Conservation (phyloP, 495 filamentous ascomycete species). For the Xylaria scruposa region DNA sequence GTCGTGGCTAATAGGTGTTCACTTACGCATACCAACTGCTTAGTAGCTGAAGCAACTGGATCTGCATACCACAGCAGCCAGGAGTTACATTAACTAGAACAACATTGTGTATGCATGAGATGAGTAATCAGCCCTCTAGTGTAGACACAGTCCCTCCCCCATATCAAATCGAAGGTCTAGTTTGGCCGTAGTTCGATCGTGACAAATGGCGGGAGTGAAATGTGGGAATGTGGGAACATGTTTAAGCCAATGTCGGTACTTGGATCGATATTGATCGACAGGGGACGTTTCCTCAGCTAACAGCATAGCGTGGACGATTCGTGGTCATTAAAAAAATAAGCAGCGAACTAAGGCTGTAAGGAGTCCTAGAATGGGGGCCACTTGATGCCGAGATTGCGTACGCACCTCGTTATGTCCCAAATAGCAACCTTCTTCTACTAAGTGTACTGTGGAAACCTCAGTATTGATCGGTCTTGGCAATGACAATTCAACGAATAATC, state of each 20-base stretch:
- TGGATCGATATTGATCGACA: slow-evolving; percentile 22
- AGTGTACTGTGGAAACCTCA: background rate
- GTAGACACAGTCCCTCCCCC: slow-evolving; percentile 16
- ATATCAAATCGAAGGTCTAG: background rate
- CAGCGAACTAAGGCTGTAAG: background rate
- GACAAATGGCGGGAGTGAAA: slow-evolving; percentile 14
- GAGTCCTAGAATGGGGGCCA: background rate
- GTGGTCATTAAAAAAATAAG: slow-evolving; percentile 15
- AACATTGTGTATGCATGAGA: too few species aligned
- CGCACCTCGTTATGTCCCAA: background rate
- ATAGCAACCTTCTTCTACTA: background rate
- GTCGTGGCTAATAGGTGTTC: background rate
- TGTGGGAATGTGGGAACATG: background rate
- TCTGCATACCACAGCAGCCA: background rate
- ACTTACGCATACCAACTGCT: background rate
- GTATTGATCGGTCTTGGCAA: background rate
- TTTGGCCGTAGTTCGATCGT: background rate
- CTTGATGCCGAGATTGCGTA: slow-evolving; percentile 2
- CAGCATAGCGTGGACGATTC: background rate
- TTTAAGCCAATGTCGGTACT: slow-evolving; percentile 10
- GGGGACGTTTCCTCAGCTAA: slow-evolving; percentile 14
- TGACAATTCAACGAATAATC: background rate
- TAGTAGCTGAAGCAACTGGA: background rate
- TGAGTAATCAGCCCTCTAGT: background rate
- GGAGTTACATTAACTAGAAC: background rate